phyloP scores from a whole-genome alignment of 2,329 filamentous ascomycete species.

The Pseudogymnoascus pannorum region DNA sequence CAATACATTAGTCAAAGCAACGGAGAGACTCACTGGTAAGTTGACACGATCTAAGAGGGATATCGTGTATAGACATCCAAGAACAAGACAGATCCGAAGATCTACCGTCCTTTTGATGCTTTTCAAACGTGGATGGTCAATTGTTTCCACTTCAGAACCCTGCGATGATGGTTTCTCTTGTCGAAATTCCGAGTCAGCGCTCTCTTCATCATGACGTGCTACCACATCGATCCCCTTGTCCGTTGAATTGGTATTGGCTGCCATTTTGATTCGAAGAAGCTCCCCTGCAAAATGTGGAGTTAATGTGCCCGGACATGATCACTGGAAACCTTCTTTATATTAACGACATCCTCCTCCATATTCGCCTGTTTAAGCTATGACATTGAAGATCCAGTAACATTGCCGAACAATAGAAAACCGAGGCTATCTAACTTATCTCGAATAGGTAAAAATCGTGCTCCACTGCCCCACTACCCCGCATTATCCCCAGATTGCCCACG shows the following conservation, averaged over 20 bases:
- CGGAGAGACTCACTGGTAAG: background rate
- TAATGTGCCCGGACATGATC: background rate
- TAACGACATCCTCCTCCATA: background rate
- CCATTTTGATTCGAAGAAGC: background rate
- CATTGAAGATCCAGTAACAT: background rate
- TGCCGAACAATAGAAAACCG: slow-evolving; percentile 5
- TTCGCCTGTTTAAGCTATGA: background rate
- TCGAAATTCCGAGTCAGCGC: background rate
- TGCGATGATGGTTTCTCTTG: background rate
- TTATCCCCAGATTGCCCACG: background rate
- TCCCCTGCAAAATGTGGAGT: background rate
- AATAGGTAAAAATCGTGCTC: background rate
- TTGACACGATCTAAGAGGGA: background rate
- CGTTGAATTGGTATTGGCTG: background rate
- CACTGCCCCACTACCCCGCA: background rate
- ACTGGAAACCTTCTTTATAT: slow-evolving; percentile 4
- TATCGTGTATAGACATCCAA: slow-evolving; percentile 2
- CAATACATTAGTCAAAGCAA: background rate
- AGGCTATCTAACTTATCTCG: slow-evolving; percentile 1
- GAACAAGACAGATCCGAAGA: slow-evolving; percentile 3
- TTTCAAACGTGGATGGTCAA: background rate
- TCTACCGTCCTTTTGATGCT: background rate
- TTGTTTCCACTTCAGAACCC: background rate
- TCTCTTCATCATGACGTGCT: background rate
- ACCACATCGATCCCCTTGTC: background rate